Base-by-base conservation (phyloP, 371 early-diverging fungal species). In the Mucor velutinosus region DNA sequence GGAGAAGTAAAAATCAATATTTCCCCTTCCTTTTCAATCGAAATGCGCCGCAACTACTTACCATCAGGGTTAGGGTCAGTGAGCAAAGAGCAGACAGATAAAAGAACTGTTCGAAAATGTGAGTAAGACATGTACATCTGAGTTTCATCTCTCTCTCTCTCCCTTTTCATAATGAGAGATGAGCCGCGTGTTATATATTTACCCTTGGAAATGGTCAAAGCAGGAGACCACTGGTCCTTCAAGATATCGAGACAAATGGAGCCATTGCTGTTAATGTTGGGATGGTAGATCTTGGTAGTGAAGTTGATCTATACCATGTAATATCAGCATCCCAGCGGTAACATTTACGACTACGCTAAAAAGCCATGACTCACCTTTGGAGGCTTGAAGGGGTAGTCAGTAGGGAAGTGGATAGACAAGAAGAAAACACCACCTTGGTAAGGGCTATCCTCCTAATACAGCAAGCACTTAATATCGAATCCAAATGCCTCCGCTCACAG, bases 351-450 rank as follows among this genome's bases (percentile, higher is more conserved):
- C 57, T 57, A 33, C 33, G 57, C 57, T 39, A 43, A 43, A 45
- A 25, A 25, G 41, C 10, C n/a, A 19, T 57, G 21, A 15, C 35
- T 57, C 10, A 87, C 89, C 91, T 97, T 96, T 76, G 99, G 99
- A 57, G 99, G 98, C 88, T 98, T 98, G 89, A 99, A 99, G 57
- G 99, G 99, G 76, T 99, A 99, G 81, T 99, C 99, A 39, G 95
- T 93, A 39, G 99, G 99, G 86, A 99, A 97, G 78, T 94, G 96
- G 79, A 99, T 99, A 57, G 93, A 86, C 66, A 99, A 87, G 88
- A 99, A 97, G 87, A 99, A 99, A 55, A 97, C 94, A 70, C 99
- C 99, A 69, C 87, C 87, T 73, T 87, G 73, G 71, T 92, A 92
- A 76, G 94, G 93, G 74, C 90, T 86, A 67, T 90, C 90, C 55